Conservation (phyloP, 768 basidiomycete species). For the Boletus huronensis region DNA sequence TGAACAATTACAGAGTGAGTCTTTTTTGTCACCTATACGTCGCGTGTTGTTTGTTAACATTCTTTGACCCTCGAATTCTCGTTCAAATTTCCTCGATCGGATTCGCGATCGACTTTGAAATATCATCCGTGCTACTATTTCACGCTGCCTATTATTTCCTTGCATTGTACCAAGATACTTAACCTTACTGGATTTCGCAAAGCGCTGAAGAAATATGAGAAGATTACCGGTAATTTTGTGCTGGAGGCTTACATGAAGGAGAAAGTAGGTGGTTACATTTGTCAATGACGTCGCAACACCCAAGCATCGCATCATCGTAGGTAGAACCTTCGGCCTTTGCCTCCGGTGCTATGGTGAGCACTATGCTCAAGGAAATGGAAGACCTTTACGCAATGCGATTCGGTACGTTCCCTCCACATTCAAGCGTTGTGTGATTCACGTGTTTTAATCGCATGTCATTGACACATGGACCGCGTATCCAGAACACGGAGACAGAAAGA, state of each 20-base stretch:
- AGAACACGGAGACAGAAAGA: slow-evolving; percentile 74
- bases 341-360: slow-evolving; percentile 54
- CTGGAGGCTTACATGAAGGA: slow-evolving; percentile 81
- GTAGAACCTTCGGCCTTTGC: slow-evolving; percentile 68
- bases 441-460: neutral
- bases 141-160: neutral
- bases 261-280: slow-evolving; percentile 42
- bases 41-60: neutral
- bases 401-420: slow-evolving; percentile 41
- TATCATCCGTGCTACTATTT: neutral
- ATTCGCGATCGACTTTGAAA: neutral
- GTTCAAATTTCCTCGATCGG: neutral
- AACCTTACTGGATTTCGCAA: slow-evolving; percentile 90
- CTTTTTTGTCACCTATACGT: neutral
- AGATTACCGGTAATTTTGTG: slow-evolving; percentile 67
- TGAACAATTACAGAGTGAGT: slow-evolving; percentile 83
- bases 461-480: neutral
- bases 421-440: neutral
- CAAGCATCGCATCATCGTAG: slow-evolving; percentile 30
- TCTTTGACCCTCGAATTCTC: neutral
- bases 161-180: slow-evolving; percentile 50
- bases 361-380: slow-evolving; percentile 74
- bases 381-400: slow-evolving; percentile 72
- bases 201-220: slow-evolving; percentile 83
- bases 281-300: neutral